Percentiles rank a stretch among this genome's conserved stretches.
These are phyloP conservation scores for Mycosarcoma maydis DNA, from an alignment of 1,284 basidiomycete genomes.

Conservation along the genomic window DNA sequence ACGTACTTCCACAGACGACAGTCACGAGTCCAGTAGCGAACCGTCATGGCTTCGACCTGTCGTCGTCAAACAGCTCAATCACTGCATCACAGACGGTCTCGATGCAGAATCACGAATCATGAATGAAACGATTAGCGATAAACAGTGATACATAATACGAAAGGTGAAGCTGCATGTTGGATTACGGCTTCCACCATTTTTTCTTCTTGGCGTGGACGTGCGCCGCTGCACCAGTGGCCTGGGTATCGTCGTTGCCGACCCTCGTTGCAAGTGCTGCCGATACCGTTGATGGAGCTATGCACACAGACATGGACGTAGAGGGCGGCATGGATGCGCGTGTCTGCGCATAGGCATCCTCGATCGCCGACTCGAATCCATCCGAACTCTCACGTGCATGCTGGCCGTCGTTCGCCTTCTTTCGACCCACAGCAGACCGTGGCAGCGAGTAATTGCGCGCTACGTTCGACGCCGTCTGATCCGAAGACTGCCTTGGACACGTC, in stretches of 20 bases:
- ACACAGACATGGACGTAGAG: conserved; percentile 15
- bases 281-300: background rate
- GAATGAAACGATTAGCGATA: no score
- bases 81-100: no score
- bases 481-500: conserved; percentile 11
- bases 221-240: conserved; percentile 1
- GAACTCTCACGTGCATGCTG: conserved; percentile 16
- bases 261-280: conserved; percentile 1
- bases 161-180: background rate
- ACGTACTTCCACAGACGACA: no score
- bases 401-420: background rate
- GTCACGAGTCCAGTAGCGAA: no score
- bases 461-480: conserved; percentile 1
- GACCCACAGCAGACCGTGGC: conserved; percentile 8
- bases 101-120: no score
- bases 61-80: no score
- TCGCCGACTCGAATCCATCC: conserved; percentile 16
- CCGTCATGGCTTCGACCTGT: no score
- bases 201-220: no score
- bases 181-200: conserved; percentile 33
- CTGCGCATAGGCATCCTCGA: conserved; percentile 32
- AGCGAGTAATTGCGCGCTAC: conserved; percentile 33
- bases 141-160: background rate
- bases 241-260: background rate
- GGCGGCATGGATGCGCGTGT: conserved; percentile 23